Conservation (phyloP, 306 rosid species). For the Trifolium fragiferum region DNA sequence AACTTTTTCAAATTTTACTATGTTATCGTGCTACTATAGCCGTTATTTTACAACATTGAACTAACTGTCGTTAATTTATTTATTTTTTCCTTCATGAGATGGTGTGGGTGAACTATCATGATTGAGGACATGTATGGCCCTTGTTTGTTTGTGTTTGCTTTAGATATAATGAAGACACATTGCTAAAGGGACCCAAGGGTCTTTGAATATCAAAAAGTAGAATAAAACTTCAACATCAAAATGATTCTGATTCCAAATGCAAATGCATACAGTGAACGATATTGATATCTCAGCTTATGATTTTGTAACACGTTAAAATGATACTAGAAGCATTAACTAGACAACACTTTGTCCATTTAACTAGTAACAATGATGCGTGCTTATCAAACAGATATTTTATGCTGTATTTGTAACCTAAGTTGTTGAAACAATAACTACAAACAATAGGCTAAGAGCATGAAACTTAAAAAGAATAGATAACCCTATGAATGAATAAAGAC, state of each 20-base stretch:
- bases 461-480: too few species aligned
- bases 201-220: not conserved
- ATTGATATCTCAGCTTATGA: not conserved
- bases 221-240: not conserved
- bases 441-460: too few species aligned
- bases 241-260: constrained; percentile 8
- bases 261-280: not conserved
- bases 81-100: too few species aligned
- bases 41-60: not conserved
- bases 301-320: not conserved
- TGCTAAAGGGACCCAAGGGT: not conserved
- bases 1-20: not conserved
- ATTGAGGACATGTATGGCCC: not conserved
- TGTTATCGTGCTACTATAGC: too few species aligned
- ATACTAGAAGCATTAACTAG: not conserved
- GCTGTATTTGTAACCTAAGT: too few species aligned
- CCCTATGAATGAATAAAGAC: too few species aligned
- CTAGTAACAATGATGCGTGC: too few species aligned
- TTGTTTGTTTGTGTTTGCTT: not conserved
- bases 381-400: too few species aligned
- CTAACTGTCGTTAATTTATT: too few species aligned
- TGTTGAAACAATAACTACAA: too few species aligned
- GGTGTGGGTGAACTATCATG: not conserved
- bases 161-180: not conserved
- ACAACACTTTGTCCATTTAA: not conserved